Evolutionary conservation across 1,139 yeast genomes (phyloP).

Genomic region (Diutina sp.): DNA sequence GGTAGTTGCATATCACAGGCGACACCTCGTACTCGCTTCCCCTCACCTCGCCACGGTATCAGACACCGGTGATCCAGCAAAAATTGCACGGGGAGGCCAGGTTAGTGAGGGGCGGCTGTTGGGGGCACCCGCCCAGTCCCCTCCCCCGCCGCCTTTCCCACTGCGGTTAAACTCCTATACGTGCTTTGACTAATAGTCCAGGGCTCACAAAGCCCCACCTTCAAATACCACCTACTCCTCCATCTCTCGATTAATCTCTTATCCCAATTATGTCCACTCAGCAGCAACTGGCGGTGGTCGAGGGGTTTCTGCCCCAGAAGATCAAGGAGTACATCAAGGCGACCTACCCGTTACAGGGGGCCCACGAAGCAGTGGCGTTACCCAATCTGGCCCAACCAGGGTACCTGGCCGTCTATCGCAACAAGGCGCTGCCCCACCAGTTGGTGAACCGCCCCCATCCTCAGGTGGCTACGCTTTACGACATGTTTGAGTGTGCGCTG

Average conservation of each 20-base stretch:
- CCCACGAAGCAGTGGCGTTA: background rate
- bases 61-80: too few species aligned
- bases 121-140: background rate
- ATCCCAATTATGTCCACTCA: background rate
- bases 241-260: background rate
- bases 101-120: too few species aligned
- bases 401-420: conserved; percentile 44
- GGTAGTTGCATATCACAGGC: too few species aligned
- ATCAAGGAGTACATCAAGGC: background rate
- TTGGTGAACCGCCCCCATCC: conserved; percentile 37
- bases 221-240: background rate
- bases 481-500: conserved; percentile 31
- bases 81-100: too few species aligned
- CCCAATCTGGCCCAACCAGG: conserved; percentile 20
- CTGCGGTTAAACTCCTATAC: background rate
- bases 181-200: background rate
- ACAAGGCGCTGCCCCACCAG: conserved; percentile 15
- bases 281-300: background rate
- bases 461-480: conserved; percentile 33
- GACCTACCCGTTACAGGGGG: background rate
- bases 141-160: background rate
- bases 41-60: too few species aligned
- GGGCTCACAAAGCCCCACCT: background rate
- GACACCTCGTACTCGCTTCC: too few species aligned
- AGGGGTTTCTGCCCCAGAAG: background rate